phyloP scores from a whole-genome alignment of 78 protist species.

The Bodo saltans region DNA sequence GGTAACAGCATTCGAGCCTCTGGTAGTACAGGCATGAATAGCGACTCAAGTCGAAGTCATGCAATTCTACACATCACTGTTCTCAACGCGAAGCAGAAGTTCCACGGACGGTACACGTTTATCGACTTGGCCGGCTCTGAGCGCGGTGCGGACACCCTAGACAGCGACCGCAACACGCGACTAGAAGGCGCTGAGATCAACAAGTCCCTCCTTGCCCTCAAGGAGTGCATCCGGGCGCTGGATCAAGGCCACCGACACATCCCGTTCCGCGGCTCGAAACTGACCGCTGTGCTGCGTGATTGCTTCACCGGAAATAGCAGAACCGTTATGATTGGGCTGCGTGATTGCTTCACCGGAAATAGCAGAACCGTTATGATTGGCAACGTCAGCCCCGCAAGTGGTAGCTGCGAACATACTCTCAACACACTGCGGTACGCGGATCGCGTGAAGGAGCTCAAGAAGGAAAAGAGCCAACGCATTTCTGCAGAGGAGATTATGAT shows the following conservation, averaged over 20 bases:
- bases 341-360: conserved; percentile 82
- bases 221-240: conserved; percentile 91
- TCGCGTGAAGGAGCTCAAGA: conserved; percentile 69
- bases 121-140: conserved; percentile 93
- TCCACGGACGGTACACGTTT: conserved; percentile 74
- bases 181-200: conserved; percentile 93
- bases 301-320: conserved; percentile 80
- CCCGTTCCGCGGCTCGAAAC: conserved; percentile 81
- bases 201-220: conserved; percentile 80
- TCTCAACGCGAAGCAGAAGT: background rate
- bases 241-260: conserved; percentile 67
- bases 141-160: conserved; percentile 79
- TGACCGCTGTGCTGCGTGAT: conserved; percentile 84
- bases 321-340: conserved; percentile 87
- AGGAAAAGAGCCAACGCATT: background rate
- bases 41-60: conserved; percentile 84
- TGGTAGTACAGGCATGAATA: conserved; percentile 84
- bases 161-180: conserved; percentile 74
- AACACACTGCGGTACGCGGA: conserved; percentile 92
- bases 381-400: conserved; percentile 68
- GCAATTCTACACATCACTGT: conserved; percentile 78
- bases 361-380: conserved; percentile 85
- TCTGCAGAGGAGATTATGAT: conserved; percentile 8
- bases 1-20: conserved; percentile 59
- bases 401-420: conserved; percentile 77